Percentiles rank a stretch among this genome's conserved stretches.
Evolutionary conservation across 371 early-diverging fungal species (phyloP).

Genomic region (Syncephalastrum racemosum): DNA sequence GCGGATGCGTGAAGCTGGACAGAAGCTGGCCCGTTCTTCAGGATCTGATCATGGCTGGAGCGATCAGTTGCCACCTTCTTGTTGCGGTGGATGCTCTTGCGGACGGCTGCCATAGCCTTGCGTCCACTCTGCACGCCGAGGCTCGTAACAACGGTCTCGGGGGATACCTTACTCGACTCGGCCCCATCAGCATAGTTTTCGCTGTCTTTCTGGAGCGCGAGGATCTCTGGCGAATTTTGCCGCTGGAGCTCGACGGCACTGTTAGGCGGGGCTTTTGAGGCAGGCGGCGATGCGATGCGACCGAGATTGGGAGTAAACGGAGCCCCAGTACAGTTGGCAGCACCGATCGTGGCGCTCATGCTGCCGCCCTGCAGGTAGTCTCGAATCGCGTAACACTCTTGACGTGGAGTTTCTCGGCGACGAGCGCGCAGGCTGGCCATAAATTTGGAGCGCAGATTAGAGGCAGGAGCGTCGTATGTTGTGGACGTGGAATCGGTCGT

Average conservation of each 20-base stretch:
- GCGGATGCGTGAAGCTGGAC: not conserved
- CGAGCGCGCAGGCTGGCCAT: constrained; percentile 7
- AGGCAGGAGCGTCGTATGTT: not conserved
- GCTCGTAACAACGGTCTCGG: not conserved
- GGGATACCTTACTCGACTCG: no score
- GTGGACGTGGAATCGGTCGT: constrained; percentile 6
- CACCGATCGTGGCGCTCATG: no score
- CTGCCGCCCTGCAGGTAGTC: no score
- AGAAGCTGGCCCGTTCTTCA: no score
- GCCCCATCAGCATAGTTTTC: not conserved
- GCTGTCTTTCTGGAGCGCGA: not conserved
- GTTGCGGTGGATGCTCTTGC: not conserved
- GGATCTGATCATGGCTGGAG: no score
- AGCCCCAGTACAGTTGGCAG: no score
- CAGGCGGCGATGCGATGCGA: not conserved
- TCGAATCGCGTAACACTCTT: no score
- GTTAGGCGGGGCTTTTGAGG: no score
- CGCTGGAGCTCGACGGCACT: not conserved
- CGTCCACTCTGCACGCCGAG: constrained; percentile 3
- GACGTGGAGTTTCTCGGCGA: constrained; percentile 1
- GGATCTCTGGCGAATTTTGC: constrained; percentile 2
- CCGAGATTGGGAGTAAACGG: no score
- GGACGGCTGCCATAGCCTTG: constrained; percentile 8
- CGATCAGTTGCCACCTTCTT: not conserved
- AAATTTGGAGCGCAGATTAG: constrained; percentile 1